These are phyloP conservation scores for Nyssa sinensis DNA, from an alignment of 148 eudicot genomes.

Conservation along the genomic window DNA sequence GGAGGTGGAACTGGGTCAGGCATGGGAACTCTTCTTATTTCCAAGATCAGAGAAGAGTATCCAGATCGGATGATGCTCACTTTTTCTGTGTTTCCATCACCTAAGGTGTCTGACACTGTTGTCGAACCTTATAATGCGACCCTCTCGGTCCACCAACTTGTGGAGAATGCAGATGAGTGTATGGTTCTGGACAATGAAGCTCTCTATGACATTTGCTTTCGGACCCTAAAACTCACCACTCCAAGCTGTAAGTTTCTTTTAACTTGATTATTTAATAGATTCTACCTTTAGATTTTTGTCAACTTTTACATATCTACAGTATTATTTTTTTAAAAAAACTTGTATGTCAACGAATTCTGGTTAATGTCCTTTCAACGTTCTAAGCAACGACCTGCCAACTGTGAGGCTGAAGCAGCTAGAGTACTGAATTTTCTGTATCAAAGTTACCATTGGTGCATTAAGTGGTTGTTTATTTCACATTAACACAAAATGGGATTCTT, in stretches of 20 bases:
- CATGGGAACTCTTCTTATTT: slow-evolving; percentile 52
- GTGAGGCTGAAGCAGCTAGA: too few relatives aligned
- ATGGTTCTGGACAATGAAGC: slow-evolving; percentile 52
- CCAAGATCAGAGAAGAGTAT: slow-evolving; percentile 52
- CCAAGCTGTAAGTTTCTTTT: slow-evolving; percentile 47
- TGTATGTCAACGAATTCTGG: background rate
- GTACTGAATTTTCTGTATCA: too few relatives aligned
- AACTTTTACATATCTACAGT: too few relatives aligned
- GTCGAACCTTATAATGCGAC: slow-evolving; percentile 53
- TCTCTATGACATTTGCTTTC: slow-evolving; percentile 45
- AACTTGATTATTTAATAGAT: background rate
- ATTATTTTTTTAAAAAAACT: background rate
- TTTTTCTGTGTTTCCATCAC: slow-evolving; percentile 47
- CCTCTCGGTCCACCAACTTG: slow-evolving; percentile 52
- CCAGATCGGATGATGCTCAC: slow-evolving; percentile 58
- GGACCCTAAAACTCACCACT: slow-evolving; percentile 46
- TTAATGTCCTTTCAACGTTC: background rate
- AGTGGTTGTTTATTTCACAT: background rate
- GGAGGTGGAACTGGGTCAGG: slow-evolving; percentile 56
- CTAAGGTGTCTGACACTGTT: slow-evolving; percentile 47
- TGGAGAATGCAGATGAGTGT: slow-evolving; percentile 50
- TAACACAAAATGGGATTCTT: background rate
- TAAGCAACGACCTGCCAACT: too few relatives aligned
- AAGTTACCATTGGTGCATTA: background rate
- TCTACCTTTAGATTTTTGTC: background rate